A percentile compares a stretch with the other conserved stretches of the same genome.
phyloP scores from a whole-genome alignment of 1,284 basidiomycete species.

The Hemileia vastatrix region DNA sequence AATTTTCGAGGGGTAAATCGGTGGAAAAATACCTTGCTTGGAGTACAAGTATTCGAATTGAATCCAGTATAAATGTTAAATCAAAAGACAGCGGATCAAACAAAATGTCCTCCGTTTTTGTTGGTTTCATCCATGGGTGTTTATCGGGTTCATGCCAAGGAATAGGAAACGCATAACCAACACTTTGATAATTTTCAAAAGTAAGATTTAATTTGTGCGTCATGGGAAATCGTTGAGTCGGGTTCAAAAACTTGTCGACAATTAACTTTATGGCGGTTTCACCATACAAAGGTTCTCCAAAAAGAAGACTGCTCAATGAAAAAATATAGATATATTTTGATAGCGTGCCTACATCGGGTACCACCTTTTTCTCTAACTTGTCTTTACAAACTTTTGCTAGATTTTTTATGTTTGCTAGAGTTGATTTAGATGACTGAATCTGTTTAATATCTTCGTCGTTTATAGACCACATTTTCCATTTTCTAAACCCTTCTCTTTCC shows the following conservation, averaged over 20 bases:
- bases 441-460: neutral
- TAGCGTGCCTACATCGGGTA: slow-evolving; percentile 11
- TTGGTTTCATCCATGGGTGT: slow-evolving; percentile 3
- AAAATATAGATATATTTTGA: slow-evolving; percentile 1
- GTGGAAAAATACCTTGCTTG: slow-evolving; percentile 12
- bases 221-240: neutral
- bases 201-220: neutral
- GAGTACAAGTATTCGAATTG: slow-evolving; percentile 30
- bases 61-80: slow-evolving; percentile 33
- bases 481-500: neutral
- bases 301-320: slow-evolving; percentile 3
- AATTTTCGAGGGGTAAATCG: slow-evolving; percentile 14
- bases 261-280: slow-evolving; percentile 25
- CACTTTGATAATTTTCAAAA: slow-evolving; percentile 21
- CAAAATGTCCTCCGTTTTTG: slow-evolving; percentile 21
- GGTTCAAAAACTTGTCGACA: slow-evolving; percentile 2
- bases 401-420: neutral
- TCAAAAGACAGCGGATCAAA: slow-evolving; percentile 33
- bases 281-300: slow-evolving; percentile 2
- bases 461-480: neutral
- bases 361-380: neutral
- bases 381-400: neutral
- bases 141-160: slow-evolving; percentile 21
- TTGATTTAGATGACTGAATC: neutral
- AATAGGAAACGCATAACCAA: slow-evolving; percentile 35